Evolutionary conservation across 805 yeast genomes (phyloP).

Genomic region (Yarrowia sp.): DNA sequence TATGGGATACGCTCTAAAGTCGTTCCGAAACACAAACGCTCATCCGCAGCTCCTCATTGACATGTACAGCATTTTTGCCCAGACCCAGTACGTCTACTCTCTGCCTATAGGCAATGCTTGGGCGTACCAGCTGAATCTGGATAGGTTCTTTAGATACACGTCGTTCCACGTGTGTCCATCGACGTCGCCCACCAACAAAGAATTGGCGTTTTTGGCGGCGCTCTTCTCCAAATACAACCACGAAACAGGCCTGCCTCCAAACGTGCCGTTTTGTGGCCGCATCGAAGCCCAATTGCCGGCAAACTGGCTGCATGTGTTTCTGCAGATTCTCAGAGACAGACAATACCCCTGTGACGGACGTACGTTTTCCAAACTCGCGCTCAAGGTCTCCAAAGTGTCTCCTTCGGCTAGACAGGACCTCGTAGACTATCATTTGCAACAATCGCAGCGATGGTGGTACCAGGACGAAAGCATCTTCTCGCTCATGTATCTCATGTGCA

Average conservation of each 20-base stretch:
- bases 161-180: not conserved
- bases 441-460: constrained; percentile 19
- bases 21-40: not conserved
- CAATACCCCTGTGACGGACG: constrained; percentile 7
- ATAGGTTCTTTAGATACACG: not conserved
- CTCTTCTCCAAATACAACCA: constrained; percentile 16
- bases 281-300: not conserved
- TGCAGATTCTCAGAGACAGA: constrained; percentile 4
- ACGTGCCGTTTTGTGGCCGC: not conserved
- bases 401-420: constrained; percentile 8
- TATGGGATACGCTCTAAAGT: not conserved
- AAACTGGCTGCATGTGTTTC: constrained; percentile 4
- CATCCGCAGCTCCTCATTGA: constrained; percentile 2
- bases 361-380: not conserved
- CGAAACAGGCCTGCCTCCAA: constrained; percentile 13
- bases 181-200: not conserved
- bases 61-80: constrained; percentile 4
- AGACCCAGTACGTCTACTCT: constrained; percentile 1
- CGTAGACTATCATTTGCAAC: constrained; percentile 14
- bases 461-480: not conserved
- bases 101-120: constrained; percentile 22
- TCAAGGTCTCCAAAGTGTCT: not conserved
- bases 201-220: not conserved
- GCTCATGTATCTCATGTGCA: constrained; percentile 19
- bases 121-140: constrained; percentile 7